These are phyloP conservation scores for Paramarasmius palmivorus DNA, from an alignment of 1,284 basidiomycete species.

Conservation along the genomic window DNA sequence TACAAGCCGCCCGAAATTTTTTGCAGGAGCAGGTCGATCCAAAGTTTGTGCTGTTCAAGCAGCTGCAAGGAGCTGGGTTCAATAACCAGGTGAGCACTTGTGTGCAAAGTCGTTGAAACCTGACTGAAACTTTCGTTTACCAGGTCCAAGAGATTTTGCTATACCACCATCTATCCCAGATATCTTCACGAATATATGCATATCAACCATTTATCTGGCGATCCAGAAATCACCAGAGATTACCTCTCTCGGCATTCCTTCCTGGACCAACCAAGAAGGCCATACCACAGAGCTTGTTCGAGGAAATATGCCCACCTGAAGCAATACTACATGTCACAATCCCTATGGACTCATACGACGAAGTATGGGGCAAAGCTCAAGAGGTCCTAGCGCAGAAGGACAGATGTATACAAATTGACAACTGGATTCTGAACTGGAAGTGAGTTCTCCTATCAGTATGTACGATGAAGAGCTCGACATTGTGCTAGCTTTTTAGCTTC, in stretches of 20 bases:
- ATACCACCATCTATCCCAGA: slow-evolving; percentile 41
- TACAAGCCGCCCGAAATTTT: slow-evolving; percentile 5
- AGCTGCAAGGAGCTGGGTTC: slow-evolving; percentile 45
- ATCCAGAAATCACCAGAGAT: slow-evolving; percentile 35
- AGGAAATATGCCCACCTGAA: slow-evolving; percentile 36
- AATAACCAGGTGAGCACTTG: slow-evolving; percentile 39
- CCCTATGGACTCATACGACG: slow-evolving; percentile 18
- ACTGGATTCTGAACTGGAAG: slow-evolving; percentile 43
- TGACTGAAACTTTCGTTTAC: not conserved
- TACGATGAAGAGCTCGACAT: slow-evolving; percentile 2
- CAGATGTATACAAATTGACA: slow-evolving; percentile 40
- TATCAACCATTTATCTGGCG: slow-evolving; percentile 46
- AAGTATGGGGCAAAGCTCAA: slow-evolving; percentile 36
- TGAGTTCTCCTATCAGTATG: slow-evolving; percentile 21
- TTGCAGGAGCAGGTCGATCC: slow-evolving; percentile 19
- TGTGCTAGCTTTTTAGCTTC: slow-evolving; percentile 37
- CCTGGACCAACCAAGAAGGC: slow-evolving; percentile 34
- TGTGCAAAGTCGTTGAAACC: slow-evolving; percentile 1
- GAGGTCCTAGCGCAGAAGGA: slow-evolving; percentile 29
- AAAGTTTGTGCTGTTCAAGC: slow-evolving; percentile 42
- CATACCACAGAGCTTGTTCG: slow-evolving; percentile 35
- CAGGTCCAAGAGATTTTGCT: slow-evolving; percentile 46
- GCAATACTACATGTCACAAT: slow-evolving; percentile 35
- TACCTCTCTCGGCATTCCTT: slow-evolving; percentile 42
- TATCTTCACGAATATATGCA: slow-evolving; percentile 37